Evolutionary conservation across 1,139 yeast genomes (phyloP), one percentile per base, ranked within the genome.

Genomic region (Geotrichum aggregatum): DNA sequence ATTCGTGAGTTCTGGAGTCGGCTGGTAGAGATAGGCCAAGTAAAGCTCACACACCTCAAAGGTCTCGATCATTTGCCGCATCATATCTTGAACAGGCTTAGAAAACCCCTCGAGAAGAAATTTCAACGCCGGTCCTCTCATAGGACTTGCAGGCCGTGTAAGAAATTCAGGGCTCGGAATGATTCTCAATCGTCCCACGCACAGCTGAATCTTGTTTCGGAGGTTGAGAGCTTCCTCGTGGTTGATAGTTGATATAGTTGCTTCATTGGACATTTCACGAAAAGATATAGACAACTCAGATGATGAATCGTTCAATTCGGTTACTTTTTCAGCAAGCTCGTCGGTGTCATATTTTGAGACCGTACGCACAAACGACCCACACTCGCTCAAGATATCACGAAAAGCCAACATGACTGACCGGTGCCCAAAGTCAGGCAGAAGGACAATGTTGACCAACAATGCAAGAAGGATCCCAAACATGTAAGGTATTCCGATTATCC

Each of bases 401-500:
- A 65, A 46, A 2, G 59, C 54, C 1, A 43, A 36, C 52, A 59
- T 48, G 10, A 63, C 52, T 10, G 56, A 41, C 6, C 63, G 55
- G 50, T 73, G 71, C 7, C 78, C 77, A 44, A 68, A 59, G 41
- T 70, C 72, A 1, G 81, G 80, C 48, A 66, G 65, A 13, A 75
- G 56, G 1, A 64, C 2, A 3, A 70, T 41, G 47, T 74, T 72
- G 1, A 72, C 66, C 1, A 67, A 43, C 10, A 75, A 54, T 0
- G 78, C 66, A 1, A 75, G 50, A n/a, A 71, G 46, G 2, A 74
- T 55, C 0, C 80, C 80, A 59, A 76, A 71, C 0, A 71, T 54
- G 55, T 72, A 75, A 0, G 80, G 77, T 3, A 76, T 66, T 2
- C 72, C 73, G 55, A 75, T 69, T 40, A 76, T 69, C 74, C 78